Base-by-base conservation (phyloP, 2,329 filamentous ascomycete genomes). In the Fusarium compactum region DNA sequence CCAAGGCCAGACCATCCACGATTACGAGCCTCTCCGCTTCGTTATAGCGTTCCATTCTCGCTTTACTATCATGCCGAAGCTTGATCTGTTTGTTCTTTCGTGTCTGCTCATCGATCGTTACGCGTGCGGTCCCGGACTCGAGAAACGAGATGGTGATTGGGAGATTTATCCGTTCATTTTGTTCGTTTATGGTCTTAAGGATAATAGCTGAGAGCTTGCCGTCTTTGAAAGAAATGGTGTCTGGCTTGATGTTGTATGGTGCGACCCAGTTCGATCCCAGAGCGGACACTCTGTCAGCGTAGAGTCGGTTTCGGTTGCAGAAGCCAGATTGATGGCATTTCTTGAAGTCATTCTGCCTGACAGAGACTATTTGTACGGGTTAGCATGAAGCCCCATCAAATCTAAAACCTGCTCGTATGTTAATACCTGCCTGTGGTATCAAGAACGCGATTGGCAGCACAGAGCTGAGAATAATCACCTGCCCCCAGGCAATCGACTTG, bases 301-400 rank as follows among this genome's bases (percentile, higher is more conserved):
- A 95, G 43, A 89, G 92, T 79, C 96, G 90, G 82, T 98, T 98
- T 71, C 96, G 92, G 79, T 94, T 96, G 83, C 96, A 99, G 85
- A 99, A 99, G 76, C 96, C 96, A 7, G 95, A 96, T 79, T 99
- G 95, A 72, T 92, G 85, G 84, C 96, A 99, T 76, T 92, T 97
- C 79, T 98, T 99, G 87, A 98, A 99, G 80, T 97, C 95, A 76
- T 97, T 90, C 78, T 97, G 92, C 83, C 99, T 99, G 55, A 99
- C 96, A 76, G 89, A 86, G 70, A 88, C 94, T 97, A 72, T 16
- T 16, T 16, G 0, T 16, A 5, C 15, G 15, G 3, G 15, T 32
- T 16, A 32, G 30, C 8, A 32, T 32, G 14, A 32, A 32, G 7
- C 15, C 16, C 2, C 30, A 32, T 1, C 30, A 2, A 32, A 6